These are phyloP conservation scores for Didymella pomorum DNA, from an alignment of 2,329 filamentous ascomycete genomes.

Conservation along the genomic window DNA sequence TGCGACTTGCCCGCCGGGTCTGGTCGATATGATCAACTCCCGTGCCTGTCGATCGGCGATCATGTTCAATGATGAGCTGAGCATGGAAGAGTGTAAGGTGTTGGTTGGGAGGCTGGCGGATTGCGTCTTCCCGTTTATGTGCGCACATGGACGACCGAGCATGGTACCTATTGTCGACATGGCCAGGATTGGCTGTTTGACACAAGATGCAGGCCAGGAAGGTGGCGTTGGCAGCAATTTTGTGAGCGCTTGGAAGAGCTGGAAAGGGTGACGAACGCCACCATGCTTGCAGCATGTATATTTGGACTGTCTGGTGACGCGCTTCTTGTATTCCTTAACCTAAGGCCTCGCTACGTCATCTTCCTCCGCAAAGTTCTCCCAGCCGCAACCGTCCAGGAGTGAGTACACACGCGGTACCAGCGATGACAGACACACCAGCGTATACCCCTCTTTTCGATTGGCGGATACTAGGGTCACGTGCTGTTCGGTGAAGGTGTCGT, in stretches of 20 bases:
- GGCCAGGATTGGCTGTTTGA: too few relatives aligned
- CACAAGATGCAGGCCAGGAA: too few relatives aligned
- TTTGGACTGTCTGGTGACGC: too few relatives aligned
- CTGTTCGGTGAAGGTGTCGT: neutral
- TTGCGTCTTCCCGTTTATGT: constrained; percentile 81
- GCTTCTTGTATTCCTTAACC: too few relatives aligned
- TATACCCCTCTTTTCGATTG: neutral
- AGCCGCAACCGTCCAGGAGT: neutral
- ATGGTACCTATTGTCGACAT: constrained; percentile 57
- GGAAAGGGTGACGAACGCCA: constrained; percentile 5
- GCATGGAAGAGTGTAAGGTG: constrained; percentile 63
- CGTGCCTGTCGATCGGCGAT: constrained; percentile 80
- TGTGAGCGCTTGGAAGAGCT: constrained; percentile 16
- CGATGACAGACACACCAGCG: neutral
- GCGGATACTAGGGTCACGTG: neutral
- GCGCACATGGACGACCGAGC: constrained; percentile 74
- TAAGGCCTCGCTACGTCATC: too few relatives aligned
- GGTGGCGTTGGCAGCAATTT: too few relatives aligned
- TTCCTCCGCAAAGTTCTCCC: too few relatives aligned
- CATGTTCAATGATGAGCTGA: constrained; percentile 82
- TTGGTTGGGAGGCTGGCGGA: constrained; percentile 66
- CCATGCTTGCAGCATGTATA: too few relatives aligned
- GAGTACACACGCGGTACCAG: neutral
- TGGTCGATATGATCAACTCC: constrained; percentile 79
- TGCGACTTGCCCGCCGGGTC: constrained; percentile 73